These are phyloP conservation scores for Evernia prunastri DNA, from an alignment of 495 filamentous ascomycete genomes.

Conservation along the genomic window DNA sequence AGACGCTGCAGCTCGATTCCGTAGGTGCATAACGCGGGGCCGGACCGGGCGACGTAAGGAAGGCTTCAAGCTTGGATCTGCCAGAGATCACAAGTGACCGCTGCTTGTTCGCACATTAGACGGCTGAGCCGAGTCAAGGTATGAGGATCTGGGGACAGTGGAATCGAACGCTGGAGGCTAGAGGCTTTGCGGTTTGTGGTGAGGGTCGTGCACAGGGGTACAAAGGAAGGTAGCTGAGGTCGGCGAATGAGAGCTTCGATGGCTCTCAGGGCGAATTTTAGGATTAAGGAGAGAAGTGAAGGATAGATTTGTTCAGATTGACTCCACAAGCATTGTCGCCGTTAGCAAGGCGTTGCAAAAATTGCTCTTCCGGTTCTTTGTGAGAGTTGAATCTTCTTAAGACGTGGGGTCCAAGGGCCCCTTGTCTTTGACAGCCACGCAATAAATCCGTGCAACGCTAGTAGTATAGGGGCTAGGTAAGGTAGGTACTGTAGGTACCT, in stretches of 20 bases:
- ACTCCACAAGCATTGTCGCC: background rate
- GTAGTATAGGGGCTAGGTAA: slow-evolving; percentile 7
- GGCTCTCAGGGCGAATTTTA: background rate
- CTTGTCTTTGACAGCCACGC: slow-evolving; percentile 14
- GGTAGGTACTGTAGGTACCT: too few relatives aligned
- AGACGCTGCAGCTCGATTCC: background rate
- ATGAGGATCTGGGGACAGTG: background rate
- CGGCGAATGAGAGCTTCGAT: background rate
- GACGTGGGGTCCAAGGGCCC: slow-evolving; percentile 8
- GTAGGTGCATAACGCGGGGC: slow-evolving; percentile 12
- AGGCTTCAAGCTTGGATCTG: slow-evolving; percentile 14
- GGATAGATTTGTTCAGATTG: background rate
- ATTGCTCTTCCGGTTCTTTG: background rate
- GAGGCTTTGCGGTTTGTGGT: slow-evolving; percentile 2
- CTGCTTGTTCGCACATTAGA: slow-evolving; percentile 3
- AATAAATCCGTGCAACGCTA: background rate
- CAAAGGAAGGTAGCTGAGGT: slow-evolving; percentile 13
- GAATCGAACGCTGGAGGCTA: background rate
- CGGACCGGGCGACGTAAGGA: background rate
- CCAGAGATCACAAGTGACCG: slow-evolving; percentile 15
- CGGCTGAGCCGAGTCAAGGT: background rate
- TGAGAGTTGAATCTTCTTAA: background rate
- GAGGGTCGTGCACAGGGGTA: slow-evolving; percentile 8
- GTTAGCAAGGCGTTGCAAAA: background rate
- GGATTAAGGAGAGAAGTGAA: slow-evolving; percentile 8